phyloP scores from a whole-genome alignment of 768 basidiomycete genomes.

The Boletus eberwhitei region DNA sequence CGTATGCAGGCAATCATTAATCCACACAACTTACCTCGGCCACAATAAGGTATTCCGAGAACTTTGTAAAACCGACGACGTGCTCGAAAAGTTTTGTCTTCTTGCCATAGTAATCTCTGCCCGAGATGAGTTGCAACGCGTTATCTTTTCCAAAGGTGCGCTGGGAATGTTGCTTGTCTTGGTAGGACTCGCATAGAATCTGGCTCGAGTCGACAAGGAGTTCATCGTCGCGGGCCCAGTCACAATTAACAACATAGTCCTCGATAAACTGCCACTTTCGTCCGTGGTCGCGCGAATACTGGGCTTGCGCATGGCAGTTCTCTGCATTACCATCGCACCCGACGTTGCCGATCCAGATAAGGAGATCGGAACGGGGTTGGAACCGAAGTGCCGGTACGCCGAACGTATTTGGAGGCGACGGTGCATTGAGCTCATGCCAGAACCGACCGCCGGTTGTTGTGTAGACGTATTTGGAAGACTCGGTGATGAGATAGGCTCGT shows the following conservation, averaged over 20 bases:
- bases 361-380: conserved; percentile 78
- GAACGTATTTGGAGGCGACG: conserved; percentile 76
- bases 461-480: conserved; percentile 57
- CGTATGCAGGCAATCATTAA: not conserved
- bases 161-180: conserved; percentile 80
- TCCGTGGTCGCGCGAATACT: conserved; percentile 76
- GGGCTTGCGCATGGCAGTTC: conserved; percentile 72
- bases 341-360: conserved; percentile 85
- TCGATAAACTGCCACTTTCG: conserved; percentile 74
- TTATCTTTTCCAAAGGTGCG: conserved; percentile 50
- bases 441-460: conserved; percentile 78
- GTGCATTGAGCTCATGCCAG: conserved; percentile 62
- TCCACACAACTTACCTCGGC: conserved; percentile 64
- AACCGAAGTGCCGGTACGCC: conserved; percentile 76
- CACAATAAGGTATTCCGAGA: conserved; percentile 94
- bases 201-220: conserved; percentile 79
- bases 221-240: conserved; percentile 82
- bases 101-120: conserved; percentile 65
- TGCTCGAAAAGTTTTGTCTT: conserved; percentile 78
- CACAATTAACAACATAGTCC: conserved; percentile 84
- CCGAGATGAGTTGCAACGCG: conserved; percentile 76
- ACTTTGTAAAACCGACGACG: conserved; percentile 94
- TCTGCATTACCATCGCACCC: conserved; percentile 51
- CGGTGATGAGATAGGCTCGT: conserved; percentile 89
- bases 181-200: conserved; percentile 90